A percentile compares a stretch with the other conserved stretches of the same genome.
phyloP scores from a whole-genome alignment of 2,329 filamentous ascomycete genomes.

The Penicillium verrucosum region DNA sequence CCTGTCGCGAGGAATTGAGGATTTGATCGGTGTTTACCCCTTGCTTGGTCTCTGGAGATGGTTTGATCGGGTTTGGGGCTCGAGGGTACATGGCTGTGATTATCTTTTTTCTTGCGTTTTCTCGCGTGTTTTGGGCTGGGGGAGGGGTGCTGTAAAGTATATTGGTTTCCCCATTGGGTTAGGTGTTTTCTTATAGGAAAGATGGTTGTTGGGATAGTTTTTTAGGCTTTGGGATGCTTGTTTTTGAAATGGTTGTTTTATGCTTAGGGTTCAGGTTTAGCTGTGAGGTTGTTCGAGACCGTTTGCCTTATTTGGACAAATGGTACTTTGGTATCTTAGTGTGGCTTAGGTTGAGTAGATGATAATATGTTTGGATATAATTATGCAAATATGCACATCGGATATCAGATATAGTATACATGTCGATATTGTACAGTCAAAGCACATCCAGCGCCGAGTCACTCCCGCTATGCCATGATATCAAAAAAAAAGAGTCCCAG shows the following conservation, averaged over 20 bases:
- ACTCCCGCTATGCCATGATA: constrained; percentile 20
- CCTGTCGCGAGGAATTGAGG: constrained; percentile 8
- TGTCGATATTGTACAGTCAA: constrained; percentile 5
- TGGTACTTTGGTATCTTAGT: background rate
- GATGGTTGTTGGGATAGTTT: background rate
- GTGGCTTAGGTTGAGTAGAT: background rate
- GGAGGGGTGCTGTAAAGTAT: background rate
- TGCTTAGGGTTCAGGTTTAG: background rate
- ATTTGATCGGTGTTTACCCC: constrained; percentile 6
- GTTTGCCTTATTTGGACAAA: background rate
- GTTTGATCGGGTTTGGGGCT: constrained; percentile 4
- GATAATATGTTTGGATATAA: background rate
- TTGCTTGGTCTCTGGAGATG: constrained; percentile 9
- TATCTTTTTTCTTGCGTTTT: background rate
- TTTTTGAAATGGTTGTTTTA: background rate
- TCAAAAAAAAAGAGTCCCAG: constrained; percentile 1
- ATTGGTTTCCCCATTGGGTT: background rate
- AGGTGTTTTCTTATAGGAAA: background rate
- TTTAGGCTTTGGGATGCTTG: background rate
- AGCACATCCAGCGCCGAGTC: constrained; percentile 13
- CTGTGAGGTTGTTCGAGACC: background rate
- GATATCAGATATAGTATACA: constrained; percentile 10
- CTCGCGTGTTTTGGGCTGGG: background rate
- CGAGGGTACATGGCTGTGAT: constrained; percentile 8
- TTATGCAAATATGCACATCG: background rate